These are phyloP conservation scores for Phytophthora fragariaefolia DNA, from an alignment of 352 stramenopile genomes.

Conservation along the genomic window DNA sequence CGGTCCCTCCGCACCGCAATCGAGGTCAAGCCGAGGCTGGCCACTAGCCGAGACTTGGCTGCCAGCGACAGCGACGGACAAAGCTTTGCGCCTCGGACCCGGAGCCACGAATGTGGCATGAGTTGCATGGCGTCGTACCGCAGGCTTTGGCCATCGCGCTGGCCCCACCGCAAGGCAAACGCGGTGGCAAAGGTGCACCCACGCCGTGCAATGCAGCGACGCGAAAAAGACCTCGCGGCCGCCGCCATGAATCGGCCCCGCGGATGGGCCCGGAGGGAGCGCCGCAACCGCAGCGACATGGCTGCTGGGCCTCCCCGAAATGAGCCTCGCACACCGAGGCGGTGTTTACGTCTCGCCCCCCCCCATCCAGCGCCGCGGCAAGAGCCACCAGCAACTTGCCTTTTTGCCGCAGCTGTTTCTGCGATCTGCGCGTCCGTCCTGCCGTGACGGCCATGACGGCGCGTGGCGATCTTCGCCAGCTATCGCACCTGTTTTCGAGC, in stretches of 20 bases:
- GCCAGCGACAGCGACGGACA: background rate
- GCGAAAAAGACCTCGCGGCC: background rate
- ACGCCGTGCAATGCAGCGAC: background rate
- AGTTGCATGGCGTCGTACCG: background rate
- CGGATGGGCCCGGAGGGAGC: conserved; percentile 5
- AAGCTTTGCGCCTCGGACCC: background rate
- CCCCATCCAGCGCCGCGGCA: conserved; percentile 34
- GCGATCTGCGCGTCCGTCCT: conserved; percentile 13
- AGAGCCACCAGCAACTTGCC: conserved; percentile 39
- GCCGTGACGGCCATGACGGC: background rate
- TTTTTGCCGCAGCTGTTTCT: conserved; percentile 40
- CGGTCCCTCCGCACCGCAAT: conserved; percentile 1
- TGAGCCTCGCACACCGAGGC: conserved; percentile 4
- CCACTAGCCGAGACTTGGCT: conserved; percentile 7
- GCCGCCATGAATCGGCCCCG: conserved; percentile 2
- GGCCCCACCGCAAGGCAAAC: conserved; percentile 3
- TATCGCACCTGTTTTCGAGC: conserved; percentile 44
- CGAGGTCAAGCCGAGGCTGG: conserved; percentile 13
- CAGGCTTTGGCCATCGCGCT: conserved; percentile 15
- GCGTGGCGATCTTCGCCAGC: conserved; percentile 16
- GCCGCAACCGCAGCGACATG: too few species aligned
- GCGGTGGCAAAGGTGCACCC: background rate
- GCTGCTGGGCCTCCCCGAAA: conserved; percentile 12
- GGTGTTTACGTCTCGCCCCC: conserved; percentile 22
- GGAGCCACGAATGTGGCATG: background rate